Evolutionary conservation across 306 rosid genomes (phyloP), one percentile per base, ranked within the genome.

Genomic region (Prunus salicina): DNA sequence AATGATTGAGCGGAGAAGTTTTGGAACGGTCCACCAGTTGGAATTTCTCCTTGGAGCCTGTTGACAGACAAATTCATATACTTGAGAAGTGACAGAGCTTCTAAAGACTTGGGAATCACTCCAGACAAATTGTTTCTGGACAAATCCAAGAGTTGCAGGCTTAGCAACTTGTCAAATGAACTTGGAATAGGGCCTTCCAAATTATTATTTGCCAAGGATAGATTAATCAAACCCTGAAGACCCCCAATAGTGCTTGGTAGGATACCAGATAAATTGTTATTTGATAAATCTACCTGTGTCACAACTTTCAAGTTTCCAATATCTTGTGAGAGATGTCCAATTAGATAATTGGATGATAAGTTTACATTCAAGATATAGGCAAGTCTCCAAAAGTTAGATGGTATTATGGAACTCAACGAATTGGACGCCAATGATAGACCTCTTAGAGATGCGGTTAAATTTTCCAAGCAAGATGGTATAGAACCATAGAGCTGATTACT

Each of bases 21-120:
- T 12, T 55, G n/a, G 11, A 83, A 55, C 19, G 71, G 71, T 20
- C 78, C 81, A 7, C 64, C 60, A 55, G 5, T 64, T 71, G 84
- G 82, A 52, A 82, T 78, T 74, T 74, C 74, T 68, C 83, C 82
- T 69, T 15, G 58, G 32, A 81, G 52, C 5, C 9, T 67, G 32
- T 81, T 47, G 51, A 47, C 12, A 47, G 51, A 47, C 12, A 47
- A 3, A 12, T 47, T 4, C 51, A 47, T 14, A 47, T 12, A 47
- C 15, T 2, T 47, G 16, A 47, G 51, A 47, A 12, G 16, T 47
- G 11, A 12, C 3, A 47, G 16, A 12, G 51, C 51, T 47, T 47
- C 15, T 8, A 47, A 47, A 47, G 51, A 47, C 15, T 3, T 12
- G 12, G 51, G 51, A 12, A 47, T 47, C 51, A 47, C 5, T 47